phyloP scores from a whole-genome alignment of 2,329 filamentous ascomycete species.

The Fusarium citri region DNA sequence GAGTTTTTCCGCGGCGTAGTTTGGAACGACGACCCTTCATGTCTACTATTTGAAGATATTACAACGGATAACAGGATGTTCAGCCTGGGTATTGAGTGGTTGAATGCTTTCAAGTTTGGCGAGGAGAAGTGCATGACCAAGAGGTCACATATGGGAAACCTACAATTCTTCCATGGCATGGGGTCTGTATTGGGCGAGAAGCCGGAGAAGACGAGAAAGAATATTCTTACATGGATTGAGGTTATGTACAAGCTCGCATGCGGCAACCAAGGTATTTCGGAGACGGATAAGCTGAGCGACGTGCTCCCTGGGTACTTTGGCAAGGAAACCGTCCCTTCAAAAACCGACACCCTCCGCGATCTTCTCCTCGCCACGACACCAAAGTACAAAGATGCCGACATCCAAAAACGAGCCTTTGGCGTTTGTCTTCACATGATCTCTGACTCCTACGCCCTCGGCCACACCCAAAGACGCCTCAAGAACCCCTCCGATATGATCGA shows the following conservation, averaged over 20 bases:
- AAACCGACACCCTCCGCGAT: slow-evolving; percentile 12
- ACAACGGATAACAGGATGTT: slow-evolving; percentile 25
- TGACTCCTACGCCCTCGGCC: slow-evolving; percentile 32
- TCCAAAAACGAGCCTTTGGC: slow-evolving; percentile 22
- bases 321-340: slow-evolving; percentile 2
- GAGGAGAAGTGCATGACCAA: slow-evolving; percentile 30
- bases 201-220: slow-evolving; percentile 12
- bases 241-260: slow-evolving; percentile 37
- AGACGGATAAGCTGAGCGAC: not conserved
- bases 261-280: slow-evolving; percentile 4
- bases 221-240: slow-evolving; percentile 25
- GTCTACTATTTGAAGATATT: slow-evolving; percentile 20
- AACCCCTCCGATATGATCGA: slow-evolving; percentile 15
- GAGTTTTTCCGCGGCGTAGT: slow-evolving; percentile 30
- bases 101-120: slow-evolving; percentile 25
- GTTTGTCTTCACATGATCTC: slow-evolving; percentile 33
- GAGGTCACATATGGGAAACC: slow-evolving; percentile 31
- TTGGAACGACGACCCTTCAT: slow-evolving; percentile 36
- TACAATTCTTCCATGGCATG: slow-evolving; percentile 36
- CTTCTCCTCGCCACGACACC: slow-evolving; percentile 28
- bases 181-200: slow-evolving; percentile 18
- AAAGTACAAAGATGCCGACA: slow-evolving; percentile 15
- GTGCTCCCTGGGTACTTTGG: not conserved
- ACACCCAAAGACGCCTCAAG: slow-evolving; percentile 16
- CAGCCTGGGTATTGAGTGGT: slow-evolving; percentile 15